phyloP scores from a whole-genome alignment of 495 filamentous ascomycete genomes.

The Clohesyomyces aquaticus region DNA sequence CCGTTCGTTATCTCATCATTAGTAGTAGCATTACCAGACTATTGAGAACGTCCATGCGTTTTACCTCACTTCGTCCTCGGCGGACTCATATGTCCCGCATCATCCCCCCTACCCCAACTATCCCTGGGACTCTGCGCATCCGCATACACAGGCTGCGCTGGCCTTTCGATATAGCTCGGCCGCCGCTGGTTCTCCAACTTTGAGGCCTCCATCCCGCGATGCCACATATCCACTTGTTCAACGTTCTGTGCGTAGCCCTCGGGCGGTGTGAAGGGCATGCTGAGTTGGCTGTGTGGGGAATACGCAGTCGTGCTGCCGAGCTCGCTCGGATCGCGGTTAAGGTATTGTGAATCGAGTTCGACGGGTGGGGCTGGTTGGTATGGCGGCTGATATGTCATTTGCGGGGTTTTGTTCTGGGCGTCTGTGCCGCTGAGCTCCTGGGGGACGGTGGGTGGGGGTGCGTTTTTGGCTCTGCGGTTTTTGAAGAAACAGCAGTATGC shows the following conservation, averaged over 20 bases:
- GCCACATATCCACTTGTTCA: constrained; percentile 21
- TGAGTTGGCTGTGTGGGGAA: not conserved
- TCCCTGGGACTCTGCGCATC: not conserved
- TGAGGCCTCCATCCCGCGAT: not conserved
- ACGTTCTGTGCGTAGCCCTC: constrained; percentile 3
- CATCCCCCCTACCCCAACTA: constrained; percentile 14
- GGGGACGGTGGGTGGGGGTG: not conserved
- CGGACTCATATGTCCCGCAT: constrained; percentile 2
- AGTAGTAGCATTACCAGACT: not conserved
- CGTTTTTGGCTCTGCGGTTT: not conserved
- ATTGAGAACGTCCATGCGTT: not conserved
- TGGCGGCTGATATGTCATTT: constrained; percentile 1
- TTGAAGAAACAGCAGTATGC: constrained; percentile 12
- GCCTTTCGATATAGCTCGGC: not conserved
- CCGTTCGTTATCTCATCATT: not conserved
- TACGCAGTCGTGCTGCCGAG: constrained; percentile 10
- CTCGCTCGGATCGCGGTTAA: constrained; percentile 2
- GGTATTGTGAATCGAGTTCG: constrained; percentile 11
- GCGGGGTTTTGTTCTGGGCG: not conserved
- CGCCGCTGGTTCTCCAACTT: constrained; percentile 7
- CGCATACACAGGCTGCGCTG: not conserved
- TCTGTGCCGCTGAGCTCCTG: not conserved
- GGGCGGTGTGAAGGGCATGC: constrained; percentile 7
- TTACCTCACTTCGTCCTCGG: not conserved
- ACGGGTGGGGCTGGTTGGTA: too few species aligned